A percentile compares a stretch with the other conserved stretches of the same genome.
These are phyloP conservation scores for Ogataea salicorniae DNA, from an alignment of 805 yeast genomes.

Conservation along the genomic window DNA sequence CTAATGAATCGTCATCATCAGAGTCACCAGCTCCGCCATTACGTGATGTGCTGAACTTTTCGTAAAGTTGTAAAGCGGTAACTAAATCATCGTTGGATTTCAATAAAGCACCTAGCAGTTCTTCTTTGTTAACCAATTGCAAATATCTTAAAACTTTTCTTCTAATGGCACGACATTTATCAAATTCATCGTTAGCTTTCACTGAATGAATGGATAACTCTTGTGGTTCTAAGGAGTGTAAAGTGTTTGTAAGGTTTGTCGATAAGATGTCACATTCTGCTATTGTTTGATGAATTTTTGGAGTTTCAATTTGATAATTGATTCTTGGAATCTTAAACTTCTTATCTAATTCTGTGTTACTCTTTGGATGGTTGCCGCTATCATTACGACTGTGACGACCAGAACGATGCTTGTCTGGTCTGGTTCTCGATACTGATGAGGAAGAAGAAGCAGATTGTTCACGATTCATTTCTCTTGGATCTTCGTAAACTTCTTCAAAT, in stretches of 20 bases:
- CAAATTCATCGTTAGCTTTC: conserved; percentile 59
- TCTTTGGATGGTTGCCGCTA: conserved; percentile 9
- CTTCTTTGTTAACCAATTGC: conserved; percentile 81
- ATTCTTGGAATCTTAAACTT: conserved; percentile 62
- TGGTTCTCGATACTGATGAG: neutral
- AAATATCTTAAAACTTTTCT: conserved; percentile 75
- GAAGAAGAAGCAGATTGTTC: conserved; percentile 8
- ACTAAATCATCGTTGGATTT: conserved; percentile 91
- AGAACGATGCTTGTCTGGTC: neutral
- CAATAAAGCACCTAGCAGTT: conserved; percentile 79
- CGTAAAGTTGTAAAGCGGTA: conserved; percentile 62
- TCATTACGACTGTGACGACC: neutral
- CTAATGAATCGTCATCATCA: conserved; percentile 37
- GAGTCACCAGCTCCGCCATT: conserved; percentile 28
- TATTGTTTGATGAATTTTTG: conserved; percentile 60
- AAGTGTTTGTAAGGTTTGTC: conserved; percentile 59
- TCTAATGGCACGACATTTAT: conserved; percentile 69
- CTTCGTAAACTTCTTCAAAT: conserved; percentile 29
- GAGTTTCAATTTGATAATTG: conserved; percentile 64
- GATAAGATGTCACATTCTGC: conserved; percentile 75
- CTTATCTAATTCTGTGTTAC: conserved; percentile 37
- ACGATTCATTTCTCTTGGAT: neutral
- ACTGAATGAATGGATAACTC: conserved; percentile 60
- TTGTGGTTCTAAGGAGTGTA: conserved; percentile 39
- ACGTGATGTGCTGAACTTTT: conserved; percentile 44